Evolutionary conservation across 202 grass and related monocot genomes (phyloP), one percentile per base, ranked within the genome.

Genomic region (Eragrostis tef): DNA sequence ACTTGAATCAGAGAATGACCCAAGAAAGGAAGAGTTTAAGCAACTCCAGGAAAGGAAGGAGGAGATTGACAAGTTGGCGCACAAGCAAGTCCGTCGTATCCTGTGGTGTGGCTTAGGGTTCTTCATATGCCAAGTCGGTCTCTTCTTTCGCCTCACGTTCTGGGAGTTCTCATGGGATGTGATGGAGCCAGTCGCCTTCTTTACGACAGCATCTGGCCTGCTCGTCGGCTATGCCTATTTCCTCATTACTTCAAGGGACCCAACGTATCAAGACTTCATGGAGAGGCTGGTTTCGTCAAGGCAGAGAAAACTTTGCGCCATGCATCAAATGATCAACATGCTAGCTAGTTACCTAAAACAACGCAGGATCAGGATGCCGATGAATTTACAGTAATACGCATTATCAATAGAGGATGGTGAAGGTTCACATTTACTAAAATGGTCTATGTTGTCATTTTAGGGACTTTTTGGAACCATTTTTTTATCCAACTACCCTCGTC

Each of bases 161-260:
- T 93, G 88, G 82, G 88, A 88, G 17, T 84, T 93, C 22, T 90
- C 91, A 31, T 90, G 91, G 86, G 91, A 90, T 47, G 85, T 93
- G 7, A 93, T 93, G 87, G 87, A 93, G 50, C 85, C 85, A 24
- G 80, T 90, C 42, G 79, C 88, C 57, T 90, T 88, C 82, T 90
- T 90, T 64, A 52, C 79, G 0, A 93, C 91, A 2, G 78, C 85
- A 6, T 75, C 85, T n/a, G 74, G 87, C 25, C 79, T 90, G 34
- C 85, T 88, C 12, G 31, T 87, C 9, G 83, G 85, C 56, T 93
- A 88, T 19, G 86, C 85, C 52, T 90, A 93, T 60, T 93, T 93
- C 79, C 74, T 90, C 26, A 71, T 93, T 19, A 93, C 91, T 4
- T 93, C 88, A 1, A 90, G 87, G 75, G 88, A 93, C 51, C 88